A percentile compares a stretch with the other conserved stretches of the same genome.
Evolutionary conservation across 306 rosid genomes (phyloP).

Genomic region (Purshia tridentata): DNA sequence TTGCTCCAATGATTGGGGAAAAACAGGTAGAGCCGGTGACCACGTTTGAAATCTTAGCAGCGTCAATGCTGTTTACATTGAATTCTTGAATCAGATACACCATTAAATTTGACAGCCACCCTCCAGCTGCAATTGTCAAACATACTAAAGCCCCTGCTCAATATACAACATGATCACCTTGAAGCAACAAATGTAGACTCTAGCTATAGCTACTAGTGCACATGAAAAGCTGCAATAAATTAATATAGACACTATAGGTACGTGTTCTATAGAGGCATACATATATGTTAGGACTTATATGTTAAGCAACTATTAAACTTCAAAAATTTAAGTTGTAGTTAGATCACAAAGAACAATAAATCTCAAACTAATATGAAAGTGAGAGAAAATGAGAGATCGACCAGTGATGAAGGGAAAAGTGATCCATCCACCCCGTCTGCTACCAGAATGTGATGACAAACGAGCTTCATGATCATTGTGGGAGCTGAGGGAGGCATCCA

Average conservation of each 20-base stretch:
- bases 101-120: slow-evolving; percentile 38
- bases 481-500: slow-evolving; percentile 15
- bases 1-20: slow-evolving; percentile 46
- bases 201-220: no score
- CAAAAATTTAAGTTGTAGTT: no score
- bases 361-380: no score
- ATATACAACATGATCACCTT: no score
- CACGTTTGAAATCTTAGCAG: slow-evolving; percentile 51
- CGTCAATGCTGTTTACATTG: slow-evolving; percentile 44
- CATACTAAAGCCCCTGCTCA: slow-evolving; percentile 39
- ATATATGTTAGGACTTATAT: no score
- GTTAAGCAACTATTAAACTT: no score
- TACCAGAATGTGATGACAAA: background rate
- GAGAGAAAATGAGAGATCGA: slow-evolving; percentile 13
- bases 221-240: no score
- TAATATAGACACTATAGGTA: no score
- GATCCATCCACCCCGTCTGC: slow-evolving; percentile 46
- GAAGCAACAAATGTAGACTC: no score
- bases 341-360: no score
- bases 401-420: slow-evolving; percentile 46
- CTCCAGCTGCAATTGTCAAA: slow-evolving; percentile 34
- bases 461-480: slow-evolving; percentile 10
- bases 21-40: slow-evolving; percentile 29
- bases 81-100: slow-evolving; percentile 48
- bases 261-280: no score